phyloP scores from a whole-genome alignment of 2,329 filamentous ascomycete genomes.

The Zasmidium angulare region DNA sequence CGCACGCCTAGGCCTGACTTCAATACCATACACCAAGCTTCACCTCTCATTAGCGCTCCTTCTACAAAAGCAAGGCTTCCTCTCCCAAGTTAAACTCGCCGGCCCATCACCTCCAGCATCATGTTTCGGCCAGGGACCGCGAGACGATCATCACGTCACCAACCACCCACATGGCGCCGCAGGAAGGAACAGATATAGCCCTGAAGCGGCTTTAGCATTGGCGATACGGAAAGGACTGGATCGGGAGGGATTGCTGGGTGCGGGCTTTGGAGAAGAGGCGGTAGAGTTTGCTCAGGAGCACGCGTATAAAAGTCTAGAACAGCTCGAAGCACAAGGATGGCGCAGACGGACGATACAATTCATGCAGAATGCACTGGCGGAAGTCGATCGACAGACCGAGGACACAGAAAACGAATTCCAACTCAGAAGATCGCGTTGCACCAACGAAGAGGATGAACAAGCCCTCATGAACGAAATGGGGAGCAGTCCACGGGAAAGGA shows the following conservation, averaged over 20 bases:
- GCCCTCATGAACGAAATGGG: constrained; percentile 12
- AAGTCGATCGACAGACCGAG: constrained; percentile 16
- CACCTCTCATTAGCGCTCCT: constrained; percentile 74
- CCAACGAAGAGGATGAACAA: neutral
- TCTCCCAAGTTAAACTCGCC: constrained; percentile 75
- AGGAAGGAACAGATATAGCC: constrained; percentile 21
- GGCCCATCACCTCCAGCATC: constrained; percentile 58
- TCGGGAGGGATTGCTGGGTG: constrained; percentile 15
- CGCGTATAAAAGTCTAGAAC: constrained; percentile 20
- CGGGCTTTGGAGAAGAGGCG: constrained; percentile 27
- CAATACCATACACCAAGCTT: constrained; percentile 75
- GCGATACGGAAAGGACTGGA: constrained; percentile 24
- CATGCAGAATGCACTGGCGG: constrained; percentile 18
- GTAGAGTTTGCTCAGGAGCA: constrained; percentile 27
- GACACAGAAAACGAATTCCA: constrained; percentile 14
- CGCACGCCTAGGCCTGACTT: constrained; percentile 81
- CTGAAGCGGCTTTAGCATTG: constrained; percentile 30
- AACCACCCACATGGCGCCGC: constrained; percentile 27
- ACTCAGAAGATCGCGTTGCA: constrained; percentile 5
- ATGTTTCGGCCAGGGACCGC: constrained; percentile 30
- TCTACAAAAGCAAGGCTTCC: constrained; percentile 78
- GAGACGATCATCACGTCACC: constrained; percentile 30
- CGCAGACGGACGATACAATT: constrained; percentile 21
- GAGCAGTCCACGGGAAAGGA: constrained; percentile 10
- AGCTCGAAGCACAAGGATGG: constrained; percentile 30